Evolutionary conservation across 129 eudicot species (phyloP), one percentile per base, ranked within the genome.

Genomic region (Solidago caesia): DNA sequence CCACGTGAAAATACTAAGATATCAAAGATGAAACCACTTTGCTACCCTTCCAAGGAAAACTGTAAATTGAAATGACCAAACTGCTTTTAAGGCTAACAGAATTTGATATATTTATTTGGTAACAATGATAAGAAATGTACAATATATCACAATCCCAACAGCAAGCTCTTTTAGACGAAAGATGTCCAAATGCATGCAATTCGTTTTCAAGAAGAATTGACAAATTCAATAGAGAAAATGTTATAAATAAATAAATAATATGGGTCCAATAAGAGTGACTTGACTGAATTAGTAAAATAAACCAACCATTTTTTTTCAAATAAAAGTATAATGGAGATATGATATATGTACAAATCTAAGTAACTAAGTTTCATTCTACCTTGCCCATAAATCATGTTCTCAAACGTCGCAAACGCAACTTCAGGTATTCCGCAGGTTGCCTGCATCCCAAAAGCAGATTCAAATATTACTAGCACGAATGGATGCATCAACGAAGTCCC

Each of bases 401-500:
- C 98, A 85, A 90, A 93, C 46, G 98, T 93, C 9, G 92, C 84
- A 70, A 84, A 82, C 0, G 98, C 92, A 81, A 93, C 79, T 83
- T 93, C 98, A 77, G 98, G 98, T 81, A 93, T 90, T 70, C 97
- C 97, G 77, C 98, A 88, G 13, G 85, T 93, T 51, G 98, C 98
- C 98, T 92, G 77, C 73, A 68, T 45, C 27, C 49, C 72, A 70
- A 55, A 39, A 70, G 47, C 60, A 9, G 14, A 42, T 42, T 64
- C 10, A 73, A 25, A 62, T 6, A 2, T 16, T 67, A 44, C 65
- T 39, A 25, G 15, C 27, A 55, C 58, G 14, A 14, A 48, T 26
- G 33, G 16, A 75, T 44, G 73, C 80, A 67, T 67, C 58, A 53
- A 75, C 45, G 14, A 21, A 21, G 47, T 27, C 60, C 39, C 5